Base-by-base conservation (phyloP, 208 protist species). In the Trypanosoma lewisi region DNA sequence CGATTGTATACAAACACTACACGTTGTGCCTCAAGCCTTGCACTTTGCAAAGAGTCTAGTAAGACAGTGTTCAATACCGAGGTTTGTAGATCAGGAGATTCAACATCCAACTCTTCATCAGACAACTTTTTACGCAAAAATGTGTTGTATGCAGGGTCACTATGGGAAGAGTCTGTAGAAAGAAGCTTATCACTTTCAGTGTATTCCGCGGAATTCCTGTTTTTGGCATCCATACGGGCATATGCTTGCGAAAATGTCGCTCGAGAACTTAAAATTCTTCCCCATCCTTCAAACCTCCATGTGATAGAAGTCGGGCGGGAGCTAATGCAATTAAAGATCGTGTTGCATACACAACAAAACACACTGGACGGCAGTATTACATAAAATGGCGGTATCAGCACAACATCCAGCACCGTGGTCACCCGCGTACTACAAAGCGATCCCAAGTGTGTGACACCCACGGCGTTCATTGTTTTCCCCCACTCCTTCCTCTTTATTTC, bases 1-100 rank as follows among this genome's bases (percentile, higher is more conserved):
- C 77, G 68, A 48, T 86, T 69, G 42, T 74, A 84, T 11, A 49
- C 39, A 58, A 89, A 82, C 25, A 89, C 57, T 30, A 80, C 36
- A 9, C 57, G 71, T 62, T 89, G 83, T 50, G 65, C 78, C 54
- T 73, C 69, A 0, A 63, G 63, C 11, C 83, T 63, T n/a, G 80
- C 69, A 21, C 63, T 59, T 36, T 73, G 72, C 37, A 80, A 56
- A 3, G 77, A 80, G 41, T 77, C 60, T 2, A 50, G 54, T 21
- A 89, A 63, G 12, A 63, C 77, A 57, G 78, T 77, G 0, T 57
- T 70, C 9, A 78, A 65, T 1, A 86, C 66, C 0, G 80, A 77
- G 1, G 78, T 67, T 7, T 74, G 74, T 44, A 14, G 14, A 41
- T 7, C 7, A 39, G 34, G 34, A 39, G 34, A 4, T 11, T 39